Evolutionary conservation across 1,284 basidiomycete genomes (phyloP), one percentile per base, ranked within the genome.

Genomic region (Agroathelia rolfsii): DNA sequence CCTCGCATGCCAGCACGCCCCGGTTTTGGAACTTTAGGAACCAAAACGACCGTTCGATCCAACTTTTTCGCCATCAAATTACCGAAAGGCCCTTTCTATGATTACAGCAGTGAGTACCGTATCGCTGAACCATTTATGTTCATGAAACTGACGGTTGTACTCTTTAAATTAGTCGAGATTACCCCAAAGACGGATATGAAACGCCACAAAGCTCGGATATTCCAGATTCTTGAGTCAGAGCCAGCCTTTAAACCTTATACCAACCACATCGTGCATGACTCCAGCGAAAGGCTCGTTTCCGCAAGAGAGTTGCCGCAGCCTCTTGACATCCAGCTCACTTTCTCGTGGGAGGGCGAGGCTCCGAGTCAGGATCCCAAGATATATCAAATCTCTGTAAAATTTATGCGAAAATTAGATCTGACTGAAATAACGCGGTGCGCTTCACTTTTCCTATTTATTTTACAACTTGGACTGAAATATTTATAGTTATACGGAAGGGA

Each of bases 41-140:
- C 34, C 8, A 40, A 52, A 19, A 71, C 84, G 52, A 76, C 68
- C 41, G 59, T 86, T 23, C 72, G 82, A 9, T 62, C 80, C 9
- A 86, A 86, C 43, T 83, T 76, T 58, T 85, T 85, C 55, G 72
- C 81, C 1, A 62, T 86, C 12, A 62, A 61, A 24, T 56, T 81
- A 11, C 74, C 76, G 1, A 72, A 73, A 32, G 66, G 61, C 0
- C 66, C 72, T 1, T 44, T 83, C 7, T 72, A 64, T 46, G 82
- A 86, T 41, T 86, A 86, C 42, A 72, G 77, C n/a, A n/a, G n/a
- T 0, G 82, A 86, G 44, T 83, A 86, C 41, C 62, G 65, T 42
- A 65, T 73, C 20, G 58, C 69, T 8, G 83, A 81, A 49, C 53
- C 85, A 22, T 68, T 83, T 24, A 56, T 82, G 0, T 58, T 69